A percentile compares a stretch with the other conserved stretches of the same genome.
Evolutionary conservation across 1,284 basidiomycete genomes (phyloP).

Genomic region (Microbotryum violaceum): DNA sequence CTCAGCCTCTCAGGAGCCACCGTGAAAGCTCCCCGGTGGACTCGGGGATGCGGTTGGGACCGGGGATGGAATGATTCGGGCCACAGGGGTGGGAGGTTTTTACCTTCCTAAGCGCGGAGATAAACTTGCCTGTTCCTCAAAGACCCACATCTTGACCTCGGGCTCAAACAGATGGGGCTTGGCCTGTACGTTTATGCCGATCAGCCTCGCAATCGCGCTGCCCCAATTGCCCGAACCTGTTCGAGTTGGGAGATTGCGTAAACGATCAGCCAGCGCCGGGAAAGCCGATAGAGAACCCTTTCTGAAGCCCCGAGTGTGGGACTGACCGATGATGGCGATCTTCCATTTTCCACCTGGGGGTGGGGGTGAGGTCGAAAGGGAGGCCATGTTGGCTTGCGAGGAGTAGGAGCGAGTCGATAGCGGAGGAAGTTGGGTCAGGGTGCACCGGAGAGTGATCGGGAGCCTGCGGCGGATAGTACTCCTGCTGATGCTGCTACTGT

Average conservation of each 20-base stretch:
- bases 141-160: constrained; percentile 50
- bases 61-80: neutral
- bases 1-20: too few species aligned
- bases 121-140: constrained; percentile 46
- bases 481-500: too few species aligned
- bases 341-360: constrained; percentile 44
- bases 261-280: neutral
- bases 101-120: neutral
- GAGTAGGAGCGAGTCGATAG: neutral
- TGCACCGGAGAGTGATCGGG: neutral
- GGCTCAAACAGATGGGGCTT: constrained; percentile 46
- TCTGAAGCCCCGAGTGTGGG: constrained; percentile 8
- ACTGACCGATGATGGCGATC: constrained; percentile 50
- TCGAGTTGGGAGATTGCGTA: neutral
- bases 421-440: neutral
- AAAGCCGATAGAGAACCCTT: neutral
- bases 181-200: constrained; percentile 46
- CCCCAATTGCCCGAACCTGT: constrained; percentile 45
- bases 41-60: neutral
- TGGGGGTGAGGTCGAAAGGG: neutral
- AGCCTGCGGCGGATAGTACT: neutral
- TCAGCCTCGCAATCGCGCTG: constrained; percentile 52
- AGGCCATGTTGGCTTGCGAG: neutral
- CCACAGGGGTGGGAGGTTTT: neutral
- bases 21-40: neutral